Percentiles rank a stretch among this genome's conserved stretches.
These are phyloP conservation scores for Dioscorea alata DNA, from an alignment of 106 monocot genomes.

Conservation along the genomic window DNA sequence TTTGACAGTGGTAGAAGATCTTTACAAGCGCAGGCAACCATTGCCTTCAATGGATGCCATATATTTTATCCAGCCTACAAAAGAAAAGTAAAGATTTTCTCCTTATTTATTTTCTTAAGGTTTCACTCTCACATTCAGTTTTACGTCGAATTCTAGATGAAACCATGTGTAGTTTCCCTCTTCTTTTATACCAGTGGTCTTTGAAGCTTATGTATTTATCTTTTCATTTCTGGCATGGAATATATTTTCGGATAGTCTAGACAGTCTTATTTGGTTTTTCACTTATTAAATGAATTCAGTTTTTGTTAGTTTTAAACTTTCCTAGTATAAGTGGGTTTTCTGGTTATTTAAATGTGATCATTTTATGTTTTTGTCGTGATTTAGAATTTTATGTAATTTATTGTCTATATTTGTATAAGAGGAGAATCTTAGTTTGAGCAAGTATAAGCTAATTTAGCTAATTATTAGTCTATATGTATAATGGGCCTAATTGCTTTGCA, in stretches of 20 bases:
- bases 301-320: too few relatives aligned
- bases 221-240: not conserved
- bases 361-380: too few relatives aligned
- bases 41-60: conserved; percentile 94
- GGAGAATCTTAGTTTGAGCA: too few relatives aligned
- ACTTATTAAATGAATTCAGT: not conserved
- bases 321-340: too few relatives aligned
- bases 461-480: too few relatives aligned
- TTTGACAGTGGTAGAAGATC: conserved; percentile 87
- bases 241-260: not conserved
- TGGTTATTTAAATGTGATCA: too few relatives aligned
- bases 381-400: too few relatives aligned
- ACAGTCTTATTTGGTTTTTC: not conserved
- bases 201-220: not conserved
- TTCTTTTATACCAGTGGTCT: not conserved
- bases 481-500: not conserved
- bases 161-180: not conserved
- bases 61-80: conserved; percentile 91
- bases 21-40: conserved; percentile 91
- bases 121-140: not conserved
- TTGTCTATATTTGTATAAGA: too few relatives aligned
- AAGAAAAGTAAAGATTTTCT: conserved; percentile 68
- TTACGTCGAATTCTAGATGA: too few relatives aligned
- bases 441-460: too few relatives aligned
- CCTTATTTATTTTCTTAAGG: not conserved